Evolutionary conservation across 2,329 filamentous ascomycete species (phyloP).

Genomic region (Alternaria viburni): DNA sequence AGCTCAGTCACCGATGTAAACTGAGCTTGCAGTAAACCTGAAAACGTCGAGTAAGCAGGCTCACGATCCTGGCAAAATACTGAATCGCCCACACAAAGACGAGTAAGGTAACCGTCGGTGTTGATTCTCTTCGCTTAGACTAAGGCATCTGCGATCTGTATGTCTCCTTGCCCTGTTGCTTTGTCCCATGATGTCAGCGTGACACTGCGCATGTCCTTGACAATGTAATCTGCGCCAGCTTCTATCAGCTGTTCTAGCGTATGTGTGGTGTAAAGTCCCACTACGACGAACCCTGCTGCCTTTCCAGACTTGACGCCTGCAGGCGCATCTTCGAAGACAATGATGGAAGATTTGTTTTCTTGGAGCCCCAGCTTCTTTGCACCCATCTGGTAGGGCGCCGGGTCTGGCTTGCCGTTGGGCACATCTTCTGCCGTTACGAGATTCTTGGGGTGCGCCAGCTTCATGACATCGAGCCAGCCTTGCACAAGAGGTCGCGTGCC

Average conservation of each 20-base stretch:
- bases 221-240: slow-evolving; percentile 87
- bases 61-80: slow-evolving; percentile 1
- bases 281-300: slow-evolving; percentile 81
- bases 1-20: slow-evolving; percentile 18
- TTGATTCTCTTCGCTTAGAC: slow-evolving; percentile 24
- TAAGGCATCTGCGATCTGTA: slow-evolving; percentile 72
- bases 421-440: slow-evolving; percentile 60
- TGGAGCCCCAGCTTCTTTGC: slow-evolving; percentile 49
- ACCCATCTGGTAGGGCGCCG: slow-evolving; percentile 56
- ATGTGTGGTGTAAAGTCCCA: slow-evolving; percentile 87
- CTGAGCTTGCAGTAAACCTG: not conserved
- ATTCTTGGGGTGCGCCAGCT: slow-evolving; percentile 53
- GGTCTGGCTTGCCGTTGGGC: slow-evolving; percentile 57
- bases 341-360: slow-evolving; percentile 56
- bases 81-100: not conserved
- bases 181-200: slow-evolving; percentile 63
- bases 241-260: slow-evolving; percentile 71
- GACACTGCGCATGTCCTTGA: slow-evolving; percentile 78
- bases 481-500: slow-evolving; percentile 56
- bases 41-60: slow-evolving; percentile 6
- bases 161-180: slow-evolving; percentile 64
- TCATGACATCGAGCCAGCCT: slow-evolving; percentile 59
- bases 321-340: slow-evolving; percentile 89
- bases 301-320: slow-evolving; percentile 84
- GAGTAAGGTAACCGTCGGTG: slow-evolving; percentile 2